Evolutionary conservation across 768 basidiomycete species (phyloP).

Genomic region (Mycena haematopus): DNA sequence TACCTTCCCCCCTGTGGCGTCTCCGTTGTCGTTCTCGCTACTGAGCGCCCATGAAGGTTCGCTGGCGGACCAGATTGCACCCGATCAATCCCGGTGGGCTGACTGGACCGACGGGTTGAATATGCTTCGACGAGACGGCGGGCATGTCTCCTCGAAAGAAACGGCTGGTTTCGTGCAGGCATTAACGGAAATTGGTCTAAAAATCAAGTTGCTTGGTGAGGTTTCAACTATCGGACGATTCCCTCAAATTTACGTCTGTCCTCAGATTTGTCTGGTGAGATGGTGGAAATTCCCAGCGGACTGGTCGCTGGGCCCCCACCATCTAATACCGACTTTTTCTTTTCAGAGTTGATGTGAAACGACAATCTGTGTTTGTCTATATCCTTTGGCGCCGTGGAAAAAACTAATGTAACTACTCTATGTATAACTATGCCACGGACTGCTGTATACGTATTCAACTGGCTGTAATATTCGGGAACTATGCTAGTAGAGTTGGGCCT

Average conservation of each 20-base stretch:
- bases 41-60: slow-evolving; percentile 73
- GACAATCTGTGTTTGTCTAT: neutral
- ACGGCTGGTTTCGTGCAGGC: slow-evolving; percentile 87
- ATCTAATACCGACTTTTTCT: slow-evolving; percentile 83
- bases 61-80: slow-evolving; percentile 79
- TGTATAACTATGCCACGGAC: slow-evolving; percentile 18
- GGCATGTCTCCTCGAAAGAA: slow-evolving; percentile 84
- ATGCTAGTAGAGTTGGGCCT: neutral
- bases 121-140: slow-evolving; percentile 82
- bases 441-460: slow-evolving; percentile 20
- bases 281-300: slow-evolving; percentile 86
- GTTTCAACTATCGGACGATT: slow-evolving; percentile 4
- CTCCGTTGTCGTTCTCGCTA: slow-evolving; percentile 80
- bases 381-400: neutral
- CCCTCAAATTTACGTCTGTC: neutral
- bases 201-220: slow-evolving; percentile 87
- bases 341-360: slow-evolving; percentile 64
- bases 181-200: slow-evolving; percentile 89
- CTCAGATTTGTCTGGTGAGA: slow-evolving; percentile 86
- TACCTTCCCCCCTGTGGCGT: slow-evolving; percentile 57
- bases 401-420: slow-evolving; percentile 21
- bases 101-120: slow-evolving; percentile 96
- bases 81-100: slow-evolving; percentile 80
- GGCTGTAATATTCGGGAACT: slow-evolving; percentile 20
- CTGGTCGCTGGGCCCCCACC: slow-evolving; percentile 82